A percentile compares a stretch with the other conserved stretches of the same genome.
phyloP scores from a whole-genome alignment of 768 basidiomycete species.

The Nidularia sp. region DNA sequence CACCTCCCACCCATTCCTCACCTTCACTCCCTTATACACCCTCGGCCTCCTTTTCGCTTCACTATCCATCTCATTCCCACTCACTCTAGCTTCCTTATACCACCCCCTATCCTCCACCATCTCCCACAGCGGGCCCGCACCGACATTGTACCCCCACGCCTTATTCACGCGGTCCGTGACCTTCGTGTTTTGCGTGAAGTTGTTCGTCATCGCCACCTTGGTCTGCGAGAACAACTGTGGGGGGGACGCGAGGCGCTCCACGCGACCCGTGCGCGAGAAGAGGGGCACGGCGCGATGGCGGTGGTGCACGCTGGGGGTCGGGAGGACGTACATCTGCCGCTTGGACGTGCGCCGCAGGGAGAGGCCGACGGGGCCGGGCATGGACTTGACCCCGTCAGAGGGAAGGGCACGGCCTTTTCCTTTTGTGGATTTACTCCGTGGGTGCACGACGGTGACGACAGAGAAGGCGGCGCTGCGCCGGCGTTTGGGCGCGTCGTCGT shows the following conservation, averaged over 20 bases:
- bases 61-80: slow-evolving; percentile 25
- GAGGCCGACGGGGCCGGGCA: slow-evolving; percentile 4
- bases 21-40: slow-evolving; percentile 44
- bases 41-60: slow-evolving; percentile 56
- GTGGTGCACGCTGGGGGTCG: slow-evolving; percentile 66
- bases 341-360: slow-evolving; percentile 21
- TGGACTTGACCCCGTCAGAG: slow-evolving; percentile 8
- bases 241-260: slow-evolving; percentile 52
- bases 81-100: slow-evolving; percentile 58
- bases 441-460: neutral
- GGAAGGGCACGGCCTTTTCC: slow-evolving; percentile 22
- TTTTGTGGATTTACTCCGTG: slow-evolving; percentile 12
- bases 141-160: slow-evolving; percentile 71
- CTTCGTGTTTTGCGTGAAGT: slow-evolving; percentile 43
- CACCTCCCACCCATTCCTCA: slow-evolving; percentile 41
- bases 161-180: slow-evolving; percentile 60
- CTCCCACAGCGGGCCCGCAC: slow-evolving; percentile 77
- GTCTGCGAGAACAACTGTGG: slow-evolving; percentile 49
- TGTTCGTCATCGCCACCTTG: slow-evolving; percentile 44
- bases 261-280: slow-evolving; percentile 42
- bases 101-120: slow-evolving; percentile 73
- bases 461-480: neutral
- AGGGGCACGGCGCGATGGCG: slow-evolving; percentile 68
- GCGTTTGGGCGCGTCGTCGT: slow-evolving; percentile 6
- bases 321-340: slow-evolving; percentile 54